Percentiles rank a stretch among this genome's conserved stretches.
Conservation (phyloP, 2,329 filamentous ascomycete genomes). For the Chrysosporium keratinophilum region DNA sequence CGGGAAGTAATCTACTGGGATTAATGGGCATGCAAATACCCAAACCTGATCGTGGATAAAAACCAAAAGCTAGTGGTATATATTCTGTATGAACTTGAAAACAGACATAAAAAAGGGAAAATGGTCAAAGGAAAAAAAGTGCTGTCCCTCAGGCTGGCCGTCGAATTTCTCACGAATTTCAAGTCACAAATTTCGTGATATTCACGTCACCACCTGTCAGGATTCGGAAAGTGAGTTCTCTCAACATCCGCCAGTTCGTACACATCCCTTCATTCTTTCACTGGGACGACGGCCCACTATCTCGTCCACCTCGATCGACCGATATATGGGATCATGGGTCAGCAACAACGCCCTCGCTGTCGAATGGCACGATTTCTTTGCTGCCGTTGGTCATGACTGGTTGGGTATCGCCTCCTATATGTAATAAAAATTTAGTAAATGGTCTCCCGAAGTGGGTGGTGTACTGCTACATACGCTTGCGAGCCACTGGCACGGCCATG, state of each 20-base stretch:
- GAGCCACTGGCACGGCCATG: constrained; percentile 13
- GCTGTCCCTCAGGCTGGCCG: neutral
- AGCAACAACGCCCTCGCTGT: constrained; percentile 14
- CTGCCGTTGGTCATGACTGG: constrained; percentile 15
- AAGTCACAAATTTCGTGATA: neutral
- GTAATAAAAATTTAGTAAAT: neutral
- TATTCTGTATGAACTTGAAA: neutral
- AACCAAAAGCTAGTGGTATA: neutral
- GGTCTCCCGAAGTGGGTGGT: neutral
- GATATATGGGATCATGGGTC: neutral
- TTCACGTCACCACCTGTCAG: neutral
- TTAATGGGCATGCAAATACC: constrained; percentile 78
- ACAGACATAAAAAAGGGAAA: too few relatives aligned
- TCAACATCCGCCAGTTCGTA: neutral
- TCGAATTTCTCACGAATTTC: neutral
- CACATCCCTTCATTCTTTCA: neutral
- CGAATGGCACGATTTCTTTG: constrained; percentile 16
- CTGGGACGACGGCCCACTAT: neutral
- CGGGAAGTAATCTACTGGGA: constrained; percentile 74
- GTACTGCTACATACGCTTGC: constrained; percentile 13
- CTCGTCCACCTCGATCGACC: neutral
- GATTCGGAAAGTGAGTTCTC: neutral
- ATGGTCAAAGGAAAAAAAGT: neutral
- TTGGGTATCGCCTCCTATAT: constrained; percentile 13
- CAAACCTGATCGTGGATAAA: constrained; percentile 50